These are phyloP conservation scores for Paraconiothyrium brasiliense DNA, from an alignment of 2,329 filamentous ascomycete genomes.

Conservation along the genomic window DNA sequence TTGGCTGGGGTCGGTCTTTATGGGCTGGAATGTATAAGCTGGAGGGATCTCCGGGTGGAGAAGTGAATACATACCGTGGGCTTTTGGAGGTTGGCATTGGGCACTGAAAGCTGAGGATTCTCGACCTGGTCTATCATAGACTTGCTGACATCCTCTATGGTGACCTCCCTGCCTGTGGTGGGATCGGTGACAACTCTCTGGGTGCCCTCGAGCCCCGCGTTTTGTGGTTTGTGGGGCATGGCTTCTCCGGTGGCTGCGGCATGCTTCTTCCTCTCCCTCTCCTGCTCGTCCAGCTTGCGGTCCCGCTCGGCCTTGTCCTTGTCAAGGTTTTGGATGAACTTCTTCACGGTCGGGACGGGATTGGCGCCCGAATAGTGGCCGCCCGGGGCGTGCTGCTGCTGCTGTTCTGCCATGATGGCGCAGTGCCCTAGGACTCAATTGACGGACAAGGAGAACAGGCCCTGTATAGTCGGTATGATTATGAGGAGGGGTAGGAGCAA, in stretches of 20 bases:
- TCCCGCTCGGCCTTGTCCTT: slow-evolving; percentile 80
- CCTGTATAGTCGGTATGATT: neutral
- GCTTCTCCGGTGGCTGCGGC: slow-evolving; percentile 46
- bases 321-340: slow-evolving; percentile 83
- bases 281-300: slow-evolving; percentile 70
- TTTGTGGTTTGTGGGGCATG: slow-evolving; percentile 58
- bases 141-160: slow-evolving; percentile 82
- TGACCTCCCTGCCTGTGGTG: slow-evolving; percentile 83
- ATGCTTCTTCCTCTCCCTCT: slow-evolving; percentile 57
- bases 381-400: slow-evolving; percentile 62
- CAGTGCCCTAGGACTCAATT: slow-evolving; percentile 15
- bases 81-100: slow-evolving; percentile 87
- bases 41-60: neutral
- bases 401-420: slow-evolving; percentile 54
- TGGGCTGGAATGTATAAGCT: slow-evolving; percentile 56
- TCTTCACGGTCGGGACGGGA: slow-evolving; percentile 85
- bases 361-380: slow-evolving; percentile 83
- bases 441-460: slow-evolving; percentile 10
- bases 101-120: slow-evolving; percentile 80
- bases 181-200: slow-evolving; percentile 80
- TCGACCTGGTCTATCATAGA: slow-evolving; percentile 75
- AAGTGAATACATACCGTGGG: slow-evolving; percentile 63
- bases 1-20: slow-evolving; percentile 76
- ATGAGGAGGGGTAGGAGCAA: slow-evolving; percentile 8
- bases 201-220: slow-evolving; percentile 56